phyloP scores from a whole-genome alignment of 306 rosid species.

The Albizia julibrissin region DNA sequence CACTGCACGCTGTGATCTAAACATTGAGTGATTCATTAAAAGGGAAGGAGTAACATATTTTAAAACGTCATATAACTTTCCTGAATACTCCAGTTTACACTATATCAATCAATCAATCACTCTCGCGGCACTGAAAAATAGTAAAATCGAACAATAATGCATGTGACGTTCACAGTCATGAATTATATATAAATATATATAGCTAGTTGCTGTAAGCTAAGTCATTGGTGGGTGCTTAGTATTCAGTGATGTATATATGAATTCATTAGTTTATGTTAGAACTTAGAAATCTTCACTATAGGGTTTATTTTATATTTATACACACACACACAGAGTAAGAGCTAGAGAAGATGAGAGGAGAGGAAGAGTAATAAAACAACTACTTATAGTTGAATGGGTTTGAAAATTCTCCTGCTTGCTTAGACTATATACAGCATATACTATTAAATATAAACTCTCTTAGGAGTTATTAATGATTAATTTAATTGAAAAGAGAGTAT shows the following conservation, averaged over 20 bases:
- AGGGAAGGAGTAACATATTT: too few species aligned
- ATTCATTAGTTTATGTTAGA: not conserved
- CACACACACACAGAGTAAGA: not conserved
- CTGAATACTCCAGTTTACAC: not conserved
- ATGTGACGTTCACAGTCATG: not conserved
- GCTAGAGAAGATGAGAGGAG: not conserved
- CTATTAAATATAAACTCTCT: too few species aligned
- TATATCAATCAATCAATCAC: not conserved
- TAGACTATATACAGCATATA: too few species aligned
- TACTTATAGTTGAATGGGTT: not conserved
- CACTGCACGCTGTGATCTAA: too few species aligned
- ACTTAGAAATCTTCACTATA: not conserved
- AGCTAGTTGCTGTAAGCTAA: not conserved
- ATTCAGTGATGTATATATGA: not conserved
- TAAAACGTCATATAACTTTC: not conserved
- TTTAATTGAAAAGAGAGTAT: too few species aligned
- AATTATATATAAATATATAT: too few species aligned
- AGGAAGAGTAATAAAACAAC: not conserved
- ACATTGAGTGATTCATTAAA: too few species aligned
- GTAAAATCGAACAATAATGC: too few species aligned
- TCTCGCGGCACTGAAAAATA: not conserved
- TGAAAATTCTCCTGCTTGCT: not conserved
- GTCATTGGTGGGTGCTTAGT: not conserved
- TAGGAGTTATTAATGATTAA: too few species aligned
- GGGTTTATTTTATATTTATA: not conserved